Conservation (phyloP, 2,329 filamentous ascomycete genomes). For the Ceratocystis destructans region DNA sequence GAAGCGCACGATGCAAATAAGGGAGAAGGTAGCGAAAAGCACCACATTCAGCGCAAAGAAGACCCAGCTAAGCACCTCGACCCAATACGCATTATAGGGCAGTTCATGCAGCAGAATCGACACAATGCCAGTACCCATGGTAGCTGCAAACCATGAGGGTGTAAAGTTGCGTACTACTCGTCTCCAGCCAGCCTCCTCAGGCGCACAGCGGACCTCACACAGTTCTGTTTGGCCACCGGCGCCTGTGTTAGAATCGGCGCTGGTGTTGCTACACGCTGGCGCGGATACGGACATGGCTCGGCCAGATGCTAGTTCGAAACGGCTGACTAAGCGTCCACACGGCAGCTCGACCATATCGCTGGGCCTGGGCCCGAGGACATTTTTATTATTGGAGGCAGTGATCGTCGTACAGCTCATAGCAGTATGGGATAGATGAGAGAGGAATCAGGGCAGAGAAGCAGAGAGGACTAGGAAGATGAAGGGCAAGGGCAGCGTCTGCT, state of each 20-base stretch:
- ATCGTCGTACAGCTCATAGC: slow-evolving; percentile 1
- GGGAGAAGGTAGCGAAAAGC: slow-evolving; percentile 42
- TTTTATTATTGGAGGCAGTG: not conserved
- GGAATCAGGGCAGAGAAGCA: not conserved
- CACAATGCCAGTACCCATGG: slow-evolving; percentile 56
- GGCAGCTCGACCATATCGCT: slow-evolving; percentile 7
- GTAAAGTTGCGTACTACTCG: slow-evolving; percentile 38
- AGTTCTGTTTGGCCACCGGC: not conserved
- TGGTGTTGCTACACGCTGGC: not conserved
- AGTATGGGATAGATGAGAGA: not conserved
- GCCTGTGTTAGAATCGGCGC: not conserved
- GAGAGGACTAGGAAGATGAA: too few species aligned
- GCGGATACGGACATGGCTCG: not conserved
- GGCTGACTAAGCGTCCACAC: slow-evolving; percentile 9
- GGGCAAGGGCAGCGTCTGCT: not conserved
- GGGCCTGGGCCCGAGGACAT: not conserved
- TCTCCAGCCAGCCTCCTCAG: slow-evolving; percentile 30
- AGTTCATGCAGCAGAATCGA: slow-evolving; percentile 48
- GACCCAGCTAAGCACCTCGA: slow-evolving; percentile 44
- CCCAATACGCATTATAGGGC: slow-evolving; percentile 44
- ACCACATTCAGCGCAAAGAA: slow-evolving; percentile 48
- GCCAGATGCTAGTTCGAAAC: not conserved
- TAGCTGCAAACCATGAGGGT: slow-evolving; percentile 46
- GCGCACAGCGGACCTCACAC: not conserved
- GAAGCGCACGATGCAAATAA: slow-evolving; percentile 47